Base-by-base conservation (phyloP, 106 monocot genomes). In the Narthecium ossifragum region DNA sequence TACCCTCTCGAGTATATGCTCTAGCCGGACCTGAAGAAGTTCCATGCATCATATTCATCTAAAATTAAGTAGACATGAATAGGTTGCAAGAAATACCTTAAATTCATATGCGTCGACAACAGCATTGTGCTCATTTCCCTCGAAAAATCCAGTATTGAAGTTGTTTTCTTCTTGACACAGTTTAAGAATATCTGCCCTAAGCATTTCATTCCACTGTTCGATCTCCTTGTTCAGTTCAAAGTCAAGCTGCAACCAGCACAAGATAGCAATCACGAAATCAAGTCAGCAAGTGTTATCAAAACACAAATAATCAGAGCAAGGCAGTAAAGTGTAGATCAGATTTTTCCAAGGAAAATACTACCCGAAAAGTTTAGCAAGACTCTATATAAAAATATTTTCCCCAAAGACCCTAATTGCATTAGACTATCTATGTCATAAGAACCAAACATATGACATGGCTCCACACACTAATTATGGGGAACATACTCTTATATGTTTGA, bases 1-100 rank as follows among this genome's bases (percentile, higher is more conserved):
- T 27, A 87, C 79, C 58, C 96, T 96, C 51, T 96, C 96, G 33
- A 96, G 82, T 38, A 90, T 79, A 78, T 96, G 96, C 60, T 96
- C 96, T 25, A 96, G 78, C 13, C 96, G 83, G 2, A 90, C 84
- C 96, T 96, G 73, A 31, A 75, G 69, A 62, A 41, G 2, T 55
- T 29, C 26, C 28, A 61, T 0, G 7, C 26, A 34, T 57, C 14
- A 57, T n/a, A n/a, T 15, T 32, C 36, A 8, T 14, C 49, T 20
- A 23, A 2, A 49, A 22, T 24, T 2, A 22, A 20, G 20, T 48
- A 22, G 48, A 49, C 9, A 49, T 49, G n/a, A 49, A 34, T 2
- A n/a, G 8, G 45, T 15, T 40, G 11, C 38, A 0, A 24, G 67
- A 8, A 65, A 54, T 78, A 96, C 94, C 90, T 96, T 96, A 36